Percentiles rank a stretch among this genome's conserved stretches.
phyloP scores from a whole-genome alignment of 2,329 filamentous ascomycete genomes.

The Sporothrix dimorphospora region DNA sequence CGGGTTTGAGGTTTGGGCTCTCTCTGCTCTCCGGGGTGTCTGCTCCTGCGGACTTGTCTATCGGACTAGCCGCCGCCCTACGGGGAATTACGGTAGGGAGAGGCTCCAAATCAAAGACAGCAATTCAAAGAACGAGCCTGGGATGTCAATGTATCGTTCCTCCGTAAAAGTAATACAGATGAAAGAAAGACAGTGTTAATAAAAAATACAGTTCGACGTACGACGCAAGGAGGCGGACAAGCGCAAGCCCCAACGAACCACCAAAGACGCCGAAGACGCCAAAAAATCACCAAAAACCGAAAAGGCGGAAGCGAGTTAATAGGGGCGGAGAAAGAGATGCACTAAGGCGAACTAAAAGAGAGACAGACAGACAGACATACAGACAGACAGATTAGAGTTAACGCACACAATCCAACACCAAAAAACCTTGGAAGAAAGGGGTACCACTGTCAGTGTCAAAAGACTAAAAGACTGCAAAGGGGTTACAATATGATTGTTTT shows the following conservation, averaged over 20 bases:
- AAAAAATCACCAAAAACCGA: background rate
- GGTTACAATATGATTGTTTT: background rate
- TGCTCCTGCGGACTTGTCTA: background rate
- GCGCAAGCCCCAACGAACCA: background rate
- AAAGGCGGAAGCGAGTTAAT: conserved; percentile 1
- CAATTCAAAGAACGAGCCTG: background rate
- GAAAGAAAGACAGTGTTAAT: background rate
- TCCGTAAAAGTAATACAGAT: background rate
- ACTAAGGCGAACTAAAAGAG: background rate
- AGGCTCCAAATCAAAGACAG: background rate
- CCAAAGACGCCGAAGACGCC: background rate
- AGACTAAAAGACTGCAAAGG: background rate
- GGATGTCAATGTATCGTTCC: background rate
- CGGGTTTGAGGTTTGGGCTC: background rate
- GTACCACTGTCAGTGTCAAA: background rate
- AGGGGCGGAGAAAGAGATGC: conserved; percentile 9
- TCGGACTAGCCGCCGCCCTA: conserved; percentile 11
- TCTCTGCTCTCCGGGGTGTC: background rate
- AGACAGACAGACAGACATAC: background rate
- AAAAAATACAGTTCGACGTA: background rate
- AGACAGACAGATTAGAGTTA: background rate
- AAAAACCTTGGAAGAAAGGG: conserved; percentile 14
- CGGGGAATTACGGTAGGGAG: background rate
- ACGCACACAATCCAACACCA: background rate
- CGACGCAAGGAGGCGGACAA: background rate